These are phyloP conservation scores for Priceomyces medius DNA, from an alignment of 805 yeast genomes.

Conservation along the genomic window DNA sequence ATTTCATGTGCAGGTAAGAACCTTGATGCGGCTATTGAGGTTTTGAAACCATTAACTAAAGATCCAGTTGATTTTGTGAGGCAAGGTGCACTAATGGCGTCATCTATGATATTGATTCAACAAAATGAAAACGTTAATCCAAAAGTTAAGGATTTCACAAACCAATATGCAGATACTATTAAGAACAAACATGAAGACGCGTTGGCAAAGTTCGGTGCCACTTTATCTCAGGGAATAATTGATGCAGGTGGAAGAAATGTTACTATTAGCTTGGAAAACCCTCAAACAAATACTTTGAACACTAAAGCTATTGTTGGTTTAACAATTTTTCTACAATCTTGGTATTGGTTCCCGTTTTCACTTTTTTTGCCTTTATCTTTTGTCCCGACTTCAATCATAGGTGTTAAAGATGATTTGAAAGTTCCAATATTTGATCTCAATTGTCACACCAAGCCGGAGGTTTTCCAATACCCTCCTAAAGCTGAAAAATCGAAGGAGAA, in stretches of 20 bases:
- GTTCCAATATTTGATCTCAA: conserved; percentile 80
- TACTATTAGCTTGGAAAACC: conserved; percentile 86
- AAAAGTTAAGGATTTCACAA: conserved; percentile 74
- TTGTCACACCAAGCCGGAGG: conserved; percentile 76
- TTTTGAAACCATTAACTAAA: conserved; percentile 85
- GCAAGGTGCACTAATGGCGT: conserved; percentile 93
- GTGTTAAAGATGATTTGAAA: conserved; percentile 75
- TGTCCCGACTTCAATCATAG: conserved; percentile 87
- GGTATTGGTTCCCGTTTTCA: conserved; percentile 98
- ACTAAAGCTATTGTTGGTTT: conserved; percentile 90
- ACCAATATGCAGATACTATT: conserved; percentile 71
- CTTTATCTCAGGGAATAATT: conserved; percentile 93
- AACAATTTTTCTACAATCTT: conserved; percentile 84
- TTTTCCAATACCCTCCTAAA: conserved; percentile 88
- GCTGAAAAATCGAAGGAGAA: conserved; percentile 74
- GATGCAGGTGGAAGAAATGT: conserved; percentile 99
- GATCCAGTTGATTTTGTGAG: conserved; percentile 97
- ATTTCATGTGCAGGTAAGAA: conserved; percentile 96
- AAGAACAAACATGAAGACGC: conserved; percentile 93
- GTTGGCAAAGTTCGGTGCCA: conserved; percentile 95
- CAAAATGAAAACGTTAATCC: conserved; percentile 82
- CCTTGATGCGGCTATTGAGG: conserved; percentile 81
- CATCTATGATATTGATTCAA: conserved; percentile 85
- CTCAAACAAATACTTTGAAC: conserved; percentile 86
- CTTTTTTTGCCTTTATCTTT: conserved; percentile 91